Evolutionary conservation across 2,329 filamentous ascomycete genomes (phyloP).

Genomic region (Mollisia scopiformis): DNA sequence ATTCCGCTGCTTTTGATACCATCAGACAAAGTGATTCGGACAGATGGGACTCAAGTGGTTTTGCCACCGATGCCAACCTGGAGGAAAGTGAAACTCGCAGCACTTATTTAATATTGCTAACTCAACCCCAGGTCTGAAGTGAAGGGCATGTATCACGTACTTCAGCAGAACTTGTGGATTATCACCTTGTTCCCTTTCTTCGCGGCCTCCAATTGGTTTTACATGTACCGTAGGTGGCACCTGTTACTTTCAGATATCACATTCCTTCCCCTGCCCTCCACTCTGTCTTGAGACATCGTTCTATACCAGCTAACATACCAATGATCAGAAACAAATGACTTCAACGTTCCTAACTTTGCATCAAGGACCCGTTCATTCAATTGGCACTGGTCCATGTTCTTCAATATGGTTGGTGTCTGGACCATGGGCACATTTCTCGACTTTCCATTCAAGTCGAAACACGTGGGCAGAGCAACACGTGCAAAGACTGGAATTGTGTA

Average conservation of each 20-base stretch:
- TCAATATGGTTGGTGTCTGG: constrained; percentile 1
- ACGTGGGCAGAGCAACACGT: neutral
- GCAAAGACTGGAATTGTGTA: neutral
- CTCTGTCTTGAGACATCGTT: neutral
- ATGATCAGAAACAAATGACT: neutral
- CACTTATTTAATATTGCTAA: neutral
- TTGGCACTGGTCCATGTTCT: neutral
- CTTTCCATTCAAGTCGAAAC: neutral
- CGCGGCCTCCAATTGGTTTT: neutral
- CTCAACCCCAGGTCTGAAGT: neutral
- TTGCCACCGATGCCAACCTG: neutral
- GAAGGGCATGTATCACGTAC: neutral
- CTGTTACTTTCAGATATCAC: too few species aligned
- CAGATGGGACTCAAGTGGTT: neutral
- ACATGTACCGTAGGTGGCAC: neutral
- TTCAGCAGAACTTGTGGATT: neutral
- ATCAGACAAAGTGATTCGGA: neutral
- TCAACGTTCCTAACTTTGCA: neutral
- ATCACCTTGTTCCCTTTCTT: neutral
- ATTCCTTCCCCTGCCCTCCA: neutral
- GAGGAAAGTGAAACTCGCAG: neutral
- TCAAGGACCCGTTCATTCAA: neutral
- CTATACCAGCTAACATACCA: neutral
- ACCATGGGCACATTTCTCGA: neutral
- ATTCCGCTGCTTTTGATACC: neutral